Percentiles rank a stretch among this genome's conserved stretches.
Conservation (phyloP, 2,329 filamentous ascomycete genomes). For the Aspergillus ibericus region DNA sequence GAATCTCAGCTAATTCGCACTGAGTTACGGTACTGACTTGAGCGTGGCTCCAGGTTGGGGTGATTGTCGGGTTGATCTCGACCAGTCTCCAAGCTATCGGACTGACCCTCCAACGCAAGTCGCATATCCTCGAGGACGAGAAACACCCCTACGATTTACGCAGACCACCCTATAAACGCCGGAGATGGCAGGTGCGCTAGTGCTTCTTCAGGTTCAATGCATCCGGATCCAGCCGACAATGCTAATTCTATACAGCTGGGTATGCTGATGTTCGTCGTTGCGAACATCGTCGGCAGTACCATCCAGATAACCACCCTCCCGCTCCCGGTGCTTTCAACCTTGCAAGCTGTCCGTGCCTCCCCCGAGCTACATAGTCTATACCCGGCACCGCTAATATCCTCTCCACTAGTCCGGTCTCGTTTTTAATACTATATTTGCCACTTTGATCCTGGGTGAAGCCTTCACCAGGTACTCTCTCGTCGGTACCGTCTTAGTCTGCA, state of each 20-base stretch:
- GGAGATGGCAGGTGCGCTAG: slow-evolving; percentile 75
- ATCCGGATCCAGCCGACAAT: background rate
- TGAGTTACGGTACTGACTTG: slow-evolving; percentile 16
- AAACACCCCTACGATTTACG: slow-evolving; percentile 75
- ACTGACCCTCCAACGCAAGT: slow-evolving; percentile 94
- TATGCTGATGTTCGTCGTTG: slow-evolving; percentile 95
- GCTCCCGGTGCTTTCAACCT: slow-evolving; percentile 86
- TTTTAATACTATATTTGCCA: slow-evolving; percentile 98
- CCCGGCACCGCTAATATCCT: slow-evolving; percentile 12
- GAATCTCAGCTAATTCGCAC: background rate
- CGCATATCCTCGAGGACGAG: slow-evolving; percentile 95
- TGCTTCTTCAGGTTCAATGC: background rate
- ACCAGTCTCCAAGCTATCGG: slow-evolving; percentile 94
- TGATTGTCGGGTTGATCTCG: slow-evolving; percentile 87
- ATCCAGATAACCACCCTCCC: slow-evolving; percentile 97
- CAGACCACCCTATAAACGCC: slow-evolving; percentile 82
- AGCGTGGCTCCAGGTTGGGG: slow-evolving; percentile 66
- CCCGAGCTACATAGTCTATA: background rate
- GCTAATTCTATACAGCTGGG: slow-evolving; percentile 56
- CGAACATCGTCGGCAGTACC: slow-evolving; percentile 90
- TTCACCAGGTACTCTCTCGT: slow-evolving; percentile 92
- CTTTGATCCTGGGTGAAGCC: slow-evolving; percentile 84
- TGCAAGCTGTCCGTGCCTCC: slow-evolving; percentile 68
- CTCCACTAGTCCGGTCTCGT: slow-evolving; percentile 74
- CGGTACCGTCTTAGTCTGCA: slow-evolving; percentile 83